Percentiles rank a stretch among this genome's conserved stretches.
Evolutionary conservation across 1,284 basidiomycete genomes (phyloP).

Genomic region (Apiotrichum laibachii): DNA sequence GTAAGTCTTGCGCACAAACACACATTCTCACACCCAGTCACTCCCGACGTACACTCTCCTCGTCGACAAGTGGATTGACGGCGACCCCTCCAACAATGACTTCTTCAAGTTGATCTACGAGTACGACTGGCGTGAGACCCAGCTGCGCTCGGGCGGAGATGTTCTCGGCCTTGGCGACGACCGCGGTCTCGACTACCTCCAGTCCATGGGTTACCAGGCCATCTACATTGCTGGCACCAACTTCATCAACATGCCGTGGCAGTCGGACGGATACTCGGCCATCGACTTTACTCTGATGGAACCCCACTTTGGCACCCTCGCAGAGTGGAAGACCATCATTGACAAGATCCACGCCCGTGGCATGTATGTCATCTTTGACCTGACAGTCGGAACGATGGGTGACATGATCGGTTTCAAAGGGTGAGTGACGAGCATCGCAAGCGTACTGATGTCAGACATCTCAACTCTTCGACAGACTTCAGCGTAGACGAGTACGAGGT

Average conservation of each 20-base stretch:
- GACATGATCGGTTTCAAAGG: conserved; percentile 79
- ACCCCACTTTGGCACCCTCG: conserved; percentile 80
- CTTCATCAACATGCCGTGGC: conserved; percentile 92
- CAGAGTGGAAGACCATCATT: conserved; percentile 71
- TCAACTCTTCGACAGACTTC: conserved; percentile 75
- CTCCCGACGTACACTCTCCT: conserved; percentile 81
- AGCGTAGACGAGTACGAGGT: conserved; percentile 67
- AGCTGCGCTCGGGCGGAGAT: conserved; percentile 82
- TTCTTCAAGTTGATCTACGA: conserved; percentile 76
- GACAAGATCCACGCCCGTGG: conserved; percentile 70
- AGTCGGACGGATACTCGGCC: conserved; percentile 90
- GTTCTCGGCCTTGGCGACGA: conserved; percentile 68
- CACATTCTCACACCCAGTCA: conserved; percentile 32
- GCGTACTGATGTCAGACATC: conserved; percentile 11
- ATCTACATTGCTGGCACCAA: conserved; percentile 88
- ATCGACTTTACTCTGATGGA: conserved; percentile 84
- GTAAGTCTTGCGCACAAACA: conserved; percentile 41
- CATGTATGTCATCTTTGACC: conserved; percentile 89
- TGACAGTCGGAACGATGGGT: conserved; percentile 86
- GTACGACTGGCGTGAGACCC: conserved; percentile 79
- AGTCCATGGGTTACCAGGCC: conserved; percentile 76
- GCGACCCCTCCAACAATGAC: conserved; percentile 84
- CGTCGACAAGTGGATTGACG: conserved; percentile 88
- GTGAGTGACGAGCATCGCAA: conserved; percentile 50
- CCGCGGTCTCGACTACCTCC: conserved; percentile 70